Base-by-base conservation (phyloP, 306 rosid genomes). In the Cicer chorassanicum region DNA sequence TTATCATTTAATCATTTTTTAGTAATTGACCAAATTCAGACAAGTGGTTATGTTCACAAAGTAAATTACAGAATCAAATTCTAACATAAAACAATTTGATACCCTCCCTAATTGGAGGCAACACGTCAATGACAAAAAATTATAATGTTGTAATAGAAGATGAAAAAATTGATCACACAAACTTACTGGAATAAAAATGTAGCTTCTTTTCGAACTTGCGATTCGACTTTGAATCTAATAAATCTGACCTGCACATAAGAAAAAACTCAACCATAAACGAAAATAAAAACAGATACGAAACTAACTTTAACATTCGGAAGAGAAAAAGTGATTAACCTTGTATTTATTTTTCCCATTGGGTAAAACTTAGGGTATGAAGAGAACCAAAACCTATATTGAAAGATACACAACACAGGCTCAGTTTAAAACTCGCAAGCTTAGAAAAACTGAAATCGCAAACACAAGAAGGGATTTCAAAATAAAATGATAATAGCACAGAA, bases 131-230 rank as follows among this genome's bases (percentile, higher is more conserved):
- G 56, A 54, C 12, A 12, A 54, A 0, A 9, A 5, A 9, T 56
- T 9, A 56, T 56, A 56, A 19, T 19, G 3, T 51, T 4, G n/a
- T 39, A 64, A 7, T 65, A 6, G 7, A 3, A 51, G 54, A 24
- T 1, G 56, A 21, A 13, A n/a, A 59, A 69, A 15, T 8, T 16
- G 57, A 51, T 18, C 19, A 6, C 12, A 0, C 1, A 7, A 45
- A 80, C 83, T 74, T 78, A 86, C 89, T 81, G 60, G 85, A 39
- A 63, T 86, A 86, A 68, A 83, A 86, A n/a, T 78, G 70, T 13
- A 76, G 65, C 78, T 86, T 83, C 53, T 78, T 83, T 8, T 83
- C 81, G 6, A 75, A 75, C 54, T 81, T 86, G 72, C 29, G 56
- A 24, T 75, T 29, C 36, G 86, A 62, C 45, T 78, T 86, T 12